Percentiles rank a stretch among this genome's conserved stretches.
These are phyloP conservation scores for Gonium pectorale DNA, from an alignment of 139 green algal genomes.

Conservation along the genomic window DNA sequence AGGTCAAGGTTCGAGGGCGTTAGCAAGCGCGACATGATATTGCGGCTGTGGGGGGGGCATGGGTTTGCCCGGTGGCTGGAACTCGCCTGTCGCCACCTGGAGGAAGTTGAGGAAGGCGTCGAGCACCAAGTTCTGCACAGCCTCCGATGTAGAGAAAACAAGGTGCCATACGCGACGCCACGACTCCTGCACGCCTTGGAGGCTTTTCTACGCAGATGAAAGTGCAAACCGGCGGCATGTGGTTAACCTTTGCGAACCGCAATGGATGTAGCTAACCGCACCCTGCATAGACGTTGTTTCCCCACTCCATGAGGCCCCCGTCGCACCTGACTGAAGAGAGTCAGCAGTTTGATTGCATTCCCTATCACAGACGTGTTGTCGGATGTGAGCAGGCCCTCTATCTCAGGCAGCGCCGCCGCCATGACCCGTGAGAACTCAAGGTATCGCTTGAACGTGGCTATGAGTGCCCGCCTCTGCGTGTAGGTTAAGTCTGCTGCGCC, in stretches of 20 bases:
- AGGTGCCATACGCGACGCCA: slow-evolving; percentile 85
- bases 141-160: slow-evolving; percentile 83
- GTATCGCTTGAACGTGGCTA: neutral
- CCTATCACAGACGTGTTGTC: slow-evolving; percentile 42
- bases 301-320: neutral
- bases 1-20: neutral
- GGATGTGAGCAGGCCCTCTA: slow-evolving; percentile 21
- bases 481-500: neutral
- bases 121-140: slow-evolving; percentile 71
- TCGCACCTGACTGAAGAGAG: slow-evolving; percentile 46
- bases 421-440: slow-evolving; percentile 29
- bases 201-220: neutral
- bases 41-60: neutral
- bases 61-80: neutral
- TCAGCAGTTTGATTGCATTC: slow-evolving; percentile 82
- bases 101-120: slow-evolving; percentile 70
- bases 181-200: slow-evolving; percentile 3
- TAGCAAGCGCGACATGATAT: neutral
- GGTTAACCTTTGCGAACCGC: neutral
- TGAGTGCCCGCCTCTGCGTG: neutral
- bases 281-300: neutral
- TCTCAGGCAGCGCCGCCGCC: slow-evolving; percentile 3
- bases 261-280: neutral
- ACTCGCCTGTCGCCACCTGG: slow-evolving; percentile 4
- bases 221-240: neutral